phyloP scores from a whole-genome alignment of 768 basidiomycete species.

The Naganishia vishniacii region DNA sequence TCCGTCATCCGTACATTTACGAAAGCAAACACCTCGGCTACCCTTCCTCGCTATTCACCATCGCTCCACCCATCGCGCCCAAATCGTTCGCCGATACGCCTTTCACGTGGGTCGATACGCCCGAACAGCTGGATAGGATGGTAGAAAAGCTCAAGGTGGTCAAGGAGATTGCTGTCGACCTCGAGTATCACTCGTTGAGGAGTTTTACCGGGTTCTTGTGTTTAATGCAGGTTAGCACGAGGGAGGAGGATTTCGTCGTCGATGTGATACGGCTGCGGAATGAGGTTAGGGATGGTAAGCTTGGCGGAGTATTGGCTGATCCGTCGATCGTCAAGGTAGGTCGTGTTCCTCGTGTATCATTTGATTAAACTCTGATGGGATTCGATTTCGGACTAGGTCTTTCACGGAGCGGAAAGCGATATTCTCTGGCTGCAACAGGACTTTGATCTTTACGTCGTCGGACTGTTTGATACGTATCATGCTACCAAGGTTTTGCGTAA shows the following conservation, averaged over 20 bases:
- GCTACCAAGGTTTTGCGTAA: conserved; percentile 78
- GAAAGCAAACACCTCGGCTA: conserved; percentile 72
- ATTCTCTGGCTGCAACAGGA: conserved; percentile 95
- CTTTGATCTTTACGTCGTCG: conserved; percentile 87
- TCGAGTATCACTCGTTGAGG: conserved; percentile 87
- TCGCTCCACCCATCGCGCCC: conserved; percentile 54
- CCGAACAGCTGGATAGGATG: conserved; percentile 58
- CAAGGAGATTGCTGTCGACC: conserved; percentile 82
- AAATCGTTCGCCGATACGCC: conserved; percentile 61
- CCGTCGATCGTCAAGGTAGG: conserved; percentile 67
- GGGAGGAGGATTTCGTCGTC: conserved; percentile 78
- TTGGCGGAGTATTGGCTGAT: conserved; percentile 80
- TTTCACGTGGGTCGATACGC: conserved; percentile 66
- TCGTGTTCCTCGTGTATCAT: background rate
- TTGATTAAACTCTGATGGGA: too few species aligned
- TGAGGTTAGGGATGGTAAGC: conserved; percentile 57
- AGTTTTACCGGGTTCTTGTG: conserved; percentile 83
- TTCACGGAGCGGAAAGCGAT: conserved; percentile 92
- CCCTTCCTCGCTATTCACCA: conserved; percentile 63
- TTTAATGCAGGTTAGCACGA: conserved; percentile 65
- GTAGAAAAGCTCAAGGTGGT: conserved; percentile 61
- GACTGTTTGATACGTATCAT: conserved; percentile 95
- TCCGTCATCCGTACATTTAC: conserved; percentile 68
- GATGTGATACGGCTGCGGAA: conserved; percentile 72
- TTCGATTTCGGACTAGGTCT: conserved; percentile 38